phyloP scores from a whole-genome alignment of 169 alveolate species.

The Babesia caballi region DNA sequence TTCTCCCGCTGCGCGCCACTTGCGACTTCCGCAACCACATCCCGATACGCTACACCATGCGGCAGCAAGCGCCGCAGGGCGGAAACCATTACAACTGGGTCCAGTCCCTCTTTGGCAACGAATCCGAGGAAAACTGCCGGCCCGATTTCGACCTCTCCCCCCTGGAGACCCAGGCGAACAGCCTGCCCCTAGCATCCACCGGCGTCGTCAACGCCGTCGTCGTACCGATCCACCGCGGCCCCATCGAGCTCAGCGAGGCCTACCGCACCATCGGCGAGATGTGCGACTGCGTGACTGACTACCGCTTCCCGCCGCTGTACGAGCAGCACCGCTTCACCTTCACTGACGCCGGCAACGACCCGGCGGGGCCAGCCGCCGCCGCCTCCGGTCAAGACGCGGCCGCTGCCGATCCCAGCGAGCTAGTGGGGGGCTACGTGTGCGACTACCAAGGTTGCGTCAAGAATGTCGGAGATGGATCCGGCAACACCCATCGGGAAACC shows the following conservation, averaged over 20 bases:
- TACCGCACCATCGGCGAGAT: constrained; percentile 40
- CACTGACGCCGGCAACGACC: neutral
- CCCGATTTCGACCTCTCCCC: neutral
- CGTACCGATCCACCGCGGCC: constrained; percentile 47
- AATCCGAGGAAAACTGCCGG: neutral
- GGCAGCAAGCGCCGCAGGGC: neutral
- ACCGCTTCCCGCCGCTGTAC: constrained; percentile 35
- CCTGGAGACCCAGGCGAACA: neutral
- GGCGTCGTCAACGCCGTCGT: constrained; percentile 22
- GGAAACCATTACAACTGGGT: constrained; percentile 9
- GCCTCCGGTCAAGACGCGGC: too few species aligned
- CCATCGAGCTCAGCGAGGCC: constrained; percentile 8
- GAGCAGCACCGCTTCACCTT: constrained; percentile 11
- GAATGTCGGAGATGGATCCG: too few species aligned
- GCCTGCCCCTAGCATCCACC: neutral
- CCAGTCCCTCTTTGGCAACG: constrained; percentile 20
- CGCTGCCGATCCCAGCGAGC: too few species aligned
- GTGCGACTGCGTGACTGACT: constrained; percentile 32
- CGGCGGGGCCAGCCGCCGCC: neutral
- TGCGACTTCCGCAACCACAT: constrained; percentile 47
- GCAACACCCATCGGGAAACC: too few species aligned
- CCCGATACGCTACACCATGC: constrained; percentile 54
- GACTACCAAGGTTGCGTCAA: neutral
- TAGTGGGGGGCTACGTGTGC: neutral
- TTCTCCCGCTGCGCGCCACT: constrained; percentile 24